phyloP scores from a whole-genome alignment of 805 yeast species.

The Monosporozyma aquatica region DNA sequence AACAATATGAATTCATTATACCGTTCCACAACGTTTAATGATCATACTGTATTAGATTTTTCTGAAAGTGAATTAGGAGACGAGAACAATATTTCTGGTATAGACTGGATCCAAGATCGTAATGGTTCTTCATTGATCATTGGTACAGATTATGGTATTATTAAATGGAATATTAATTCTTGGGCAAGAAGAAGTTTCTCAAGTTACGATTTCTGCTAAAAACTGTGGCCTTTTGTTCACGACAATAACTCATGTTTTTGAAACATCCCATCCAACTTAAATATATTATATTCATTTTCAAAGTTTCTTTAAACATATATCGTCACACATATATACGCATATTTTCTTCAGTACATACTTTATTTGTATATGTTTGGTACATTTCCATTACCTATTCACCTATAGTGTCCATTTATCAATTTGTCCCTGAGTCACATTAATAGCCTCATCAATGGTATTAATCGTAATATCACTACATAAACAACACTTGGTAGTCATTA shows the following conservation, averaged over 20 bases:
- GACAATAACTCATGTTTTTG: too few species aligned
- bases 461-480: constrained; percentile 70
- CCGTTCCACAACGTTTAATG: not conserved
- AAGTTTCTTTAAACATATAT: not conserved
- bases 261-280: too few species aligned
- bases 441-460: constrained; percentile 56
- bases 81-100: constrained; percentile 49
- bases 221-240: not conserved
- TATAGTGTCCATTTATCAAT: constrained; percentile 38
- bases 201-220: constrained; percentile 39
- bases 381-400: too few species aligned
- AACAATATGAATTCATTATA: not conserved
- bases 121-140: constrained; percentile 47
- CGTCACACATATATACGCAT: not conserved
- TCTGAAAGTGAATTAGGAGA: constrained; percentile 15
- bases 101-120: constrained; percentile 46
- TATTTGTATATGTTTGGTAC: too few species aligned
- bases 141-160: constrained; percentile 59
- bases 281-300: too few species aligned
- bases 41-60: constrained; percentile 6
- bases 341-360: too few species aligned
- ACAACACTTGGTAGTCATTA: constrained; percentile 58
- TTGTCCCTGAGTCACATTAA: constrained; percentile 35
- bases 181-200: constrained; percentile 57
- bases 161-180: constrained; percentile 60